These are phyloP conservation scores for Aphanocladium album DNA, from an alignment of 2,329 filamentous ascomycete genomes.

Conservation along the genomic window DNA sequence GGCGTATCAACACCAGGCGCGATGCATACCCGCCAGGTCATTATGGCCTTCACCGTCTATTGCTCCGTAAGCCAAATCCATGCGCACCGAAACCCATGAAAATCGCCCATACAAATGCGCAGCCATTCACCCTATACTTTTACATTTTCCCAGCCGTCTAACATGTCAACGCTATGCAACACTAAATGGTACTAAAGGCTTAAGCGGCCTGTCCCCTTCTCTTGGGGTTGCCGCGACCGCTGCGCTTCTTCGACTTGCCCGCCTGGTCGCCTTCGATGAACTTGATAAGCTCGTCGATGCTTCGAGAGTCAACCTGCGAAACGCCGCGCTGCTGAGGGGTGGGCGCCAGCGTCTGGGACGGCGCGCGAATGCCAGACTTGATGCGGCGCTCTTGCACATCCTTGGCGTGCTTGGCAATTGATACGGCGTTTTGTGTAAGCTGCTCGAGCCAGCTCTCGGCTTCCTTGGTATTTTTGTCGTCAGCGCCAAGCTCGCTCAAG, in stretches of 20 bases:
- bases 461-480: constrained; percentile 97
- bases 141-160: constrained; percentile 12
- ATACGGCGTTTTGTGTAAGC: constrained; percentile 90
- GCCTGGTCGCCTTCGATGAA: constrained; percentile 80
- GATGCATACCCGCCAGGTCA: background rate
- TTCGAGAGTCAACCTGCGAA: constrained; percentile 63
- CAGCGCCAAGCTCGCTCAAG: constrained; percentile 74
- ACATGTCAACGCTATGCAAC: constrained; percentile 4
- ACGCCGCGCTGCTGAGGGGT: constrained; percentile 26
- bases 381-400: constrained; percentile 72
- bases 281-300: constrained; percentile 86
- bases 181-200: background rate
- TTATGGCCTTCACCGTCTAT: background rate
- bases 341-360: constrained; percentile 25
- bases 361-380: constrained; percentile 57
- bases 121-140: constrained; percentile 2
- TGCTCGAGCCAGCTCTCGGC: constrained; percentile 95
- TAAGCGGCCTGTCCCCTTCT: constrained; percentile 34
- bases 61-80: constrained; percentile 3
- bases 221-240: constrained; percentile 52
- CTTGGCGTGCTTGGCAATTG: constrained; percentile 89
- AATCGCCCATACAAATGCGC: background rate
- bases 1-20: constrained; percentile 1
- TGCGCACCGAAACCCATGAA: constrained; percentile 2
- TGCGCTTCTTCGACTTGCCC: constrained; percentile 52